These are phyloP conservation scores for Acer negundo DNA, from an alignment of 345 rosid genomes.

Conservation along the genomic window DNA sequence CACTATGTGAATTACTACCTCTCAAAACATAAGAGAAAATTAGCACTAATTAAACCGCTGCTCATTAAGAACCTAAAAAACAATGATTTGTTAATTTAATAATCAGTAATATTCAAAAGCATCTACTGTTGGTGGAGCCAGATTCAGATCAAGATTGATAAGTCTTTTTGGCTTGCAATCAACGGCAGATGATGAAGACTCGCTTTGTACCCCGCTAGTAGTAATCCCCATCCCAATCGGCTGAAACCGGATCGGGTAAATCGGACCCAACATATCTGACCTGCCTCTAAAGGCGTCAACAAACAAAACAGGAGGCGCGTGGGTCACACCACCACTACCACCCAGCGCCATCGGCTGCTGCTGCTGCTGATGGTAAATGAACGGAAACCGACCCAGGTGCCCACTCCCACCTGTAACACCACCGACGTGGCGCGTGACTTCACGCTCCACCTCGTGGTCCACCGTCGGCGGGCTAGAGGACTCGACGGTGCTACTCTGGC, in stretches of 20 bases:
- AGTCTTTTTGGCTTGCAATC: slow-evolving; percentile 37
- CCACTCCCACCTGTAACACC: slow-evolving; percentile 12
- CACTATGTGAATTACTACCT: neutral
- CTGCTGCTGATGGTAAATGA: slow-evolving; percentile 43
- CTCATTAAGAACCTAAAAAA: neutral
- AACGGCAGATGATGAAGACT: slow-evolving; percentile 37
- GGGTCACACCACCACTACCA: slow-evolving; percentile 9
- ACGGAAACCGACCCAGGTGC: slow-evolving; percentile 43
- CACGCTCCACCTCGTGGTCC: slow-evolving; percentile 39
- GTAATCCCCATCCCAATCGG: slow-evolving; percentile 32
- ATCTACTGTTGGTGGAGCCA: slow-evolving; percentile 52
- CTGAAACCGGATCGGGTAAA: slow-evolving; percentile 48
- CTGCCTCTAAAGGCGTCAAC: slow-evolving; percentile 31
- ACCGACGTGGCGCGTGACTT: slow-evolving; percentile 21
- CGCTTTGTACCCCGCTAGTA: slow-evolving; percentile 30
- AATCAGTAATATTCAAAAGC: slow-evolving; percentile 28
- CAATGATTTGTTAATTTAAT: neutral
- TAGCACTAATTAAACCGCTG: slow-evolving; percentile 8
- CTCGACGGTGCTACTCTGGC: slow-evolving; percentile 46
- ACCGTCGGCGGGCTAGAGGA: slow-evolving; percentile 32
- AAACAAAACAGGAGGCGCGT: slow-evolving; percentile 39
- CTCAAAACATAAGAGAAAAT: neutral
- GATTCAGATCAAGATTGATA: slow-evolving; percentile 64
- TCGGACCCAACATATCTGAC: slow-evolving; percentile 41
- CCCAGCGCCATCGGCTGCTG: slow-evolving; percentile 17